Evolutionary conservation across 768 basidiomycete genomes (phyloP).

Genomic region (Pisolithus albus): DNA sequence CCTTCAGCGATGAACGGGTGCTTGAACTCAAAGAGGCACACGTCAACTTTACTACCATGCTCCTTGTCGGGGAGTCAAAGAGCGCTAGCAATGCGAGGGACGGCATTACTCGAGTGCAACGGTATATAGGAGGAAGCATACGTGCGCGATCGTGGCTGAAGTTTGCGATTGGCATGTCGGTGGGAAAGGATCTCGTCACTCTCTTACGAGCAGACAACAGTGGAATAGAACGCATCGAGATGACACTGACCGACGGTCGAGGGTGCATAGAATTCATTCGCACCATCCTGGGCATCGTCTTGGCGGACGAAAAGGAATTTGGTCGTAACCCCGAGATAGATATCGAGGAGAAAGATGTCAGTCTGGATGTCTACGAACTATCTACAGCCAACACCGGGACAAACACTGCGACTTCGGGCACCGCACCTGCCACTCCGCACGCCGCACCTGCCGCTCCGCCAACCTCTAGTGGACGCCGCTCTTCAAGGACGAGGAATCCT

Average conservation of each 20-base stretch:
- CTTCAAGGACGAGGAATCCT: background rate
- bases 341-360: background rate
- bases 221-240: background rate
- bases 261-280: conserved; percentile 5
- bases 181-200: background rate
- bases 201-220: conserved; percentile 1
- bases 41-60: conserved; percentile 2
- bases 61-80: background rate
- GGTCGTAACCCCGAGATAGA: conserved; percentile 4
- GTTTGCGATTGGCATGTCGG: background rate
- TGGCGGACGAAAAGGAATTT: background rate
- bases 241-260: background rate
- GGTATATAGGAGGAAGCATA: too few species aligned
- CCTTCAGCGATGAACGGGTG: background rate
- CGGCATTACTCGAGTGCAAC: too few species aligned
- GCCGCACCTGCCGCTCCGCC: background rate
- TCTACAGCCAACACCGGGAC: background rate
- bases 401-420: too few species aligned
- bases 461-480: background rate
- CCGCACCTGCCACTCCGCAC: too few species aligned
- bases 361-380: background rate
- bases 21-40: background rate
- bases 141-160: conserved; percentile 1
- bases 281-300: background rate
- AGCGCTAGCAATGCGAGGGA: background rate